These are phyloP conservation scores for Venturia aucupariae DNA, from an alignment of 2,329 filamentous ascomycete genomes.

Conservation along the genomic window DNA sequence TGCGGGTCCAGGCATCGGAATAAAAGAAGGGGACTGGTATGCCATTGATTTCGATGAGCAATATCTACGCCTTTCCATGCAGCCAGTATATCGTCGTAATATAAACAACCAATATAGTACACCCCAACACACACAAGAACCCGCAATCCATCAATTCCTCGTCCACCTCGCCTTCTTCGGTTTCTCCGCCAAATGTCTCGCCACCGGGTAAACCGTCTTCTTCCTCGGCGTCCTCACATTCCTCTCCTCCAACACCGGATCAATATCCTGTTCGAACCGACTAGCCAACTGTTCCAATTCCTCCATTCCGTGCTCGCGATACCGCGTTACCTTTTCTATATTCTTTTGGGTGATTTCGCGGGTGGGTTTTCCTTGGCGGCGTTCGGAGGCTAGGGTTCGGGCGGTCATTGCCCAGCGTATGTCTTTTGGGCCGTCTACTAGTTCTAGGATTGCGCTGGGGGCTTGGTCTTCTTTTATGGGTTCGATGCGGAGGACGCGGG, in stretches of 20 bases:
- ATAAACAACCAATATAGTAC: neutral
- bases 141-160: neutral
- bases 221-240: constrained; percentile 19
- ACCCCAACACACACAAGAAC: neutral
- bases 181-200: constrained; percentile 5
- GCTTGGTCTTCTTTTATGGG: constrained; percentile 83
- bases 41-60: neutral
- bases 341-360: constrained; percentile 70
- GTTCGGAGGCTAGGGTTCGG: constrained; percentile 60
- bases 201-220: constrained; percentile 13
- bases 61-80: neutral
- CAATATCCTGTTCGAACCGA: constrained; percentile 30
- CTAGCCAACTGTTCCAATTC: constrained; percentile 55
- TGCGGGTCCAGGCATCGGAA: too few species aligned
- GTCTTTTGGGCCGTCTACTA: constrained; percentile 90
- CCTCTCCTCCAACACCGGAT: constrained; percentile 24
- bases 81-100: neutral
- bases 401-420: constrained; percentile 93
- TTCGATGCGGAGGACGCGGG: constrained; percentile 85
- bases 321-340: constrained; percentile 72
- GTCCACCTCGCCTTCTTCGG: constrained; percentile 10
- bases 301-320: constrained; percentile 55
- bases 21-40: neutral
- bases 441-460: constrained; percentile 79
- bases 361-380: constrained; percentile 43